phyloP scores from a whole-genome alignment of 495 filamentous ascomycete species.

The Sphaerosporella brunnea region DNA sequence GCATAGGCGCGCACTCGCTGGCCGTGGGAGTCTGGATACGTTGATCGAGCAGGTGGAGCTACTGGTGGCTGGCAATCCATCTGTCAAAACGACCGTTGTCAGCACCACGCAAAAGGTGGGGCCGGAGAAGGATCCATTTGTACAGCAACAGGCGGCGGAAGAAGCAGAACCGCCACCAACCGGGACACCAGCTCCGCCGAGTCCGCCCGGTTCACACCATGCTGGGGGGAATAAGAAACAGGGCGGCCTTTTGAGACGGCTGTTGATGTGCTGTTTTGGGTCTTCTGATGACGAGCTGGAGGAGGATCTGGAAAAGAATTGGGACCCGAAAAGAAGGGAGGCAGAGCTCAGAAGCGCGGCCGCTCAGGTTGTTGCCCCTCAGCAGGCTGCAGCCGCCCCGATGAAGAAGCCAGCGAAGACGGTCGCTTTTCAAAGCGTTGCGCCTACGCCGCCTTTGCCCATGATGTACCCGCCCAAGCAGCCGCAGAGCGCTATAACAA shows the following conservation, averaged over 20 bases:
- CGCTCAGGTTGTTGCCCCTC: slow-evolving; percentile 10
- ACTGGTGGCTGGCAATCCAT: slow-evolving; percentile 12
- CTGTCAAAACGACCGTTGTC: slow-evolving; percentile 11
- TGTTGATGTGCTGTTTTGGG: slow-evolving; percentile 14
- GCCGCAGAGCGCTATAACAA: slow-evolving; percentile 1
- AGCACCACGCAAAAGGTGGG: slow-evolving; percentile 17
- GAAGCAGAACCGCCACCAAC: not conserved
- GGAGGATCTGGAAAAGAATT: slow-evolving; percentile 6
- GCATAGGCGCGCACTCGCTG: slow-evolving; percentile 50
- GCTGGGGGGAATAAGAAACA: slow-evolving; percentile 9
- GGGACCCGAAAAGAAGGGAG: slow-evolving; percentile 9
- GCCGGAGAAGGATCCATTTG: slow-evolving; percentile 10
- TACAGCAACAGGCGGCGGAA: slow-evolving; percentile 3
- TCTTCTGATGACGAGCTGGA: not conserved
- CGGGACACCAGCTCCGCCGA: slow-evolving; percentile 8
- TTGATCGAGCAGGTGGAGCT: slow-evolving; percentile 15
- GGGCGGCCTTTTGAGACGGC: slow-evolving; percentile 5
- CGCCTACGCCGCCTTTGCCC: slow-evolving; percentile 23
- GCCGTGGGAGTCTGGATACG: slow-evolving; percentile 45
- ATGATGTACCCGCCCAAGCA: slow-evolving; percentile 22
- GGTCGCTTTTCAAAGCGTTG: slow-evolving; percentile 10
- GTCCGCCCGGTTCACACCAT: slow-evolving; percentile 12
- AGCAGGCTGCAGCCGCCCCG: not conserved
- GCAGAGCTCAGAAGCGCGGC: slow-evolving; percentile 18
- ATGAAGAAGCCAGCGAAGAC: not conserved